These are phyloP conservation scores for Vanderwaltozyma tropicalis DNA, from an alignment of 805 yeast species.

Conservation along the genomic window DNA sequence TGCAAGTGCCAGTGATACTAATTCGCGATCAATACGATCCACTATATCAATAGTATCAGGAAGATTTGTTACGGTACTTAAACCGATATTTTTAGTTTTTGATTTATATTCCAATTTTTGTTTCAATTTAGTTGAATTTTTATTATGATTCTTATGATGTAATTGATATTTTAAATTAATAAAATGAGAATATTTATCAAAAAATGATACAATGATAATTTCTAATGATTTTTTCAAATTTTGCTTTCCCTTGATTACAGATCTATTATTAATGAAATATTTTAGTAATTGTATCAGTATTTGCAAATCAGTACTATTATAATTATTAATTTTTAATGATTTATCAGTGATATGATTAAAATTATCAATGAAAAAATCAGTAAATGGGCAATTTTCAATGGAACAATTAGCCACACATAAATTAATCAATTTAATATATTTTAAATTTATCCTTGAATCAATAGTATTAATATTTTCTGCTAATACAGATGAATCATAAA, in stretches of 20 bases:
- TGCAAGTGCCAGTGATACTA: slow-evolving; percentile 12
- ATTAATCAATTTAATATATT: slow-evolving; percentile 14
- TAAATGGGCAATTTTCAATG: no score
- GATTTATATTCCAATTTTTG: neutral
- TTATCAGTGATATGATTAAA: no score
- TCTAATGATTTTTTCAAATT: slow-evolving; percentile 8
- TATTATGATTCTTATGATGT: neutral
- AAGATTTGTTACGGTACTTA: slow-evolving; percentile 5
- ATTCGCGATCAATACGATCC: slow-evolving; percentile 11
- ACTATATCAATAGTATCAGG: slow-evolving; percentile 17
- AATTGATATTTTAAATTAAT: neutral
- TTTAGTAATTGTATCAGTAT: neutral
- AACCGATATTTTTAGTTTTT: neutral
- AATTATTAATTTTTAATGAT: no score
- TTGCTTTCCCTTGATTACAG: neutral
- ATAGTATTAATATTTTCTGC: slow-evolving; percentile 7
- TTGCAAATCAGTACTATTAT: no score
- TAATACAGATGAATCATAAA: slow-evolving; percentile 6
- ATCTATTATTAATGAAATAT: neutral
- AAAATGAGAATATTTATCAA: slow-evolving; percentile 1
- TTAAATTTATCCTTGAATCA: slow-evolving; percentile 7
- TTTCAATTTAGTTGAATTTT: no score
- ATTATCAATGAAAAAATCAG: no score
- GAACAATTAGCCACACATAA: slow-evolving; percentile 12
- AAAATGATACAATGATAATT: neutral